Evolutionary conservation across 202 grass and related monocot genomes (phyloP), one percentile per base, ranked within the genome.

Genomic region (Eragrostis tef): DNA sequence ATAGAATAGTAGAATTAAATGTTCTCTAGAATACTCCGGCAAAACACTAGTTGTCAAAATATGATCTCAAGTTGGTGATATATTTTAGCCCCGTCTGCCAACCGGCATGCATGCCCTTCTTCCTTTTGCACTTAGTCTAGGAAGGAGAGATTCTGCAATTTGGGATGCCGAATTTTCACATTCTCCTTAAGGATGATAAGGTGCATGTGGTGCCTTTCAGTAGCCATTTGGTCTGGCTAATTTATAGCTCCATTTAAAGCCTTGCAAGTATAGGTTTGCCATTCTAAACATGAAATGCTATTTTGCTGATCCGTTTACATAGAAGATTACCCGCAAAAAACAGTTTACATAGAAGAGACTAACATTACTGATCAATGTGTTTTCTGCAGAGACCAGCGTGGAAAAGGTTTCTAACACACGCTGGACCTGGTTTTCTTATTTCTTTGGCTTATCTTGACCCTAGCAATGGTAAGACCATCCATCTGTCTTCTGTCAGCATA

Each of bases 401-500:
- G 91, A 91, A 88, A 69, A 81, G 75, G 52, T 94, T 97, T 71
- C 59, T 92, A 39, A 86, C 79, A 34, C 89, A 97, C 74, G 83
- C 89, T 54, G 94, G 91, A 59, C 94, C 94, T 25, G 94, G 94
- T 58, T 94, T 97, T 70, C 85, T 97, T 21, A 73, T 97, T 20
- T 92, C 94, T 49, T 66, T 97, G 64, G 94, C 94, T 45, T 97
- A 97, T 79, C 73, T 97, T 41, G 94, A 97, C 27, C 94, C 94
- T 25, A 92, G 89, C 60, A 97, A 85, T 49, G 84, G 94, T 97
- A 90, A 91, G 71, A 43, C 57, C 58, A 7, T 46, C 22, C 44
- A 27, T 77, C 53, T 68, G 9, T 44, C 51, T 46, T 77, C 48
- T 62, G 9, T 21, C 57, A 22, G 34, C 34, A 62, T 64, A 27